Evolutionary conservation across 768 basidiomycete genomes (phyloP).

Genomic region (Lactarius sanguifluus): DNA sequence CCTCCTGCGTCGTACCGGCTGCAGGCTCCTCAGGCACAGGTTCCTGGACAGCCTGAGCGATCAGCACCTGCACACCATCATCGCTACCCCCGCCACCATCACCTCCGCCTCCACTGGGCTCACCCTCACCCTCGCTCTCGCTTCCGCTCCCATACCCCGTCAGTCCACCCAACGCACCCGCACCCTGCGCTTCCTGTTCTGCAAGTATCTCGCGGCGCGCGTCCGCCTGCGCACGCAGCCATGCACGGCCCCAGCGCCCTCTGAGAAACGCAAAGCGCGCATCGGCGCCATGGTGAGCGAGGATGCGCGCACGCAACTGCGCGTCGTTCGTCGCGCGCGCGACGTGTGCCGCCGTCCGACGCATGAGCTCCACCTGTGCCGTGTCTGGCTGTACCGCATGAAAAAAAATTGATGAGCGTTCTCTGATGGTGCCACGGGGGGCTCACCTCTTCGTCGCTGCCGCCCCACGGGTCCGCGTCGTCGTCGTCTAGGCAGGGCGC

Average conservation of each 20-base stretch:
- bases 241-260: conserved; percentile 69
- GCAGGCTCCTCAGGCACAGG: conserved; percentile 10
- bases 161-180: conserved; percentile 48
- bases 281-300: conserved; percentile 82
- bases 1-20: conserved; percentile 40
- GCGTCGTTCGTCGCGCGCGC: conserved; percentile 71
- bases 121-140: conserved; percentile 35
- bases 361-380: conserved; percentile 63
- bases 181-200: conserved; percentile 31
- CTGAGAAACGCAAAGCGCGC: conserved; percentile 77
- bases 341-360: conserved; percentile 69
- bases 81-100: conserved; percentile 21
- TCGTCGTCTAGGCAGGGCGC: conserved; percentile 29
- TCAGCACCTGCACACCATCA: background rate
- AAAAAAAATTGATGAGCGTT: background rate
- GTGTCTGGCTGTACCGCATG: conserved; percentile 52
- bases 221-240: conserved; percentile 56
- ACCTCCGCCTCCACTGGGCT: conserved; percentile 4
- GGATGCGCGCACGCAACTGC: conserved; percentile 83
- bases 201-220: conserved; percentile 36
- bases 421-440: background rate
- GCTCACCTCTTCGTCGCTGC: conserved; percentile 67
- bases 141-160: conserved; percentile 48
- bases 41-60: background rate
- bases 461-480: conserved; percentile 59